A percentile compares a stretch with the other conserved stretches of the same genome.
phyloP scores from a whole-genome alignment of 2,329 filamentous ascomycete genomes.

The Fusarium sp. region DNA sequence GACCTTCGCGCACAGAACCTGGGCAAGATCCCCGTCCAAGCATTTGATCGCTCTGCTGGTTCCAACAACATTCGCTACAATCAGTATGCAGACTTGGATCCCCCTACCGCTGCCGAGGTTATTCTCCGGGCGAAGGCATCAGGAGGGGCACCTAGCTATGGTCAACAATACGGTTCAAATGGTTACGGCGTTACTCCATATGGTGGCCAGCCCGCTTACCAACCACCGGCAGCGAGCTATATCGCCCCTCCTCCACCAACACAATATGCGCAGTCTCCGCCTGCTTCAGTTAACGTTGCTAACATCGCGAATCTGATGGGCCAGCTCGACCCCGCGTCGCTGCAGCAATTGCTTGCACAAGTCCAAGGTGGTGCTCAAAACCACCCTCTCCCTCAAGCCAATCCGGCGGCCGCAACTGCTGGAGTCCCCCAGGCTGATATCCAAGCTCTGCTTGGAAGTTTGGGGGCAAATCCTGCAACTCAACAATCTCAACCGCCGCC shows the following conservation, averaged over 20 bases:
- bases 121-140: constrained; percentile 75
- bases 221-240: constrained; percentile 47
- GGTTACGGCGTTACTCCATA: constrained; percentile 50
- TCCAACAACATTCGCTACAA: constrained; percentile 82
- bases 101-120: constrained; percentile 81
- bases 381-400: constrained; percentile 25
- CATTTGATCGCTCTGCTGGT: constrained; percentile 85
- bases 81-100: constrained; percentile 86
- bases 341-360: constrained; percentile 76
- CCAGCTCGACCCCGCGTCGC: constrained; percentile 73
- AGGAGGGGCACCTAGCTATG: constrained; percentile 45
- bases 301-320: constrained; percentile 74
- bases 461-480: constrained; percentile 47
- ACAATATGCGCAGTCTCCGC: constrained; percentile 50
- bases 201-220: constrained; percentile 45
- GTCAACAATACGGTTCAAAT: constrained; percentile 46
- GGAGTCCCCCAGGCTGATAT: constrained; percentile 55
- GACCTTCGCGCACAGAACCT: constrained; percentile 74
- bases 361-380: constrained; percentile 54
- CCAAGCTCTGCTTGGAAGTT: constrained; percentile 58
- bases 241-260: constrained; percentile 42
- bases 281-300: constrained; percentile 48
- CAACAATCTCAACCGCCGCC: constrained; percentile 37
- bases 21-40: constrained; percentile 81
- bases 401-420: constrained; percentile 38